phyloP scores from a whole-genome alignment of 495 filamentous ascomycete genomes.

The Chlorociboria aeruginascens region DNA sequence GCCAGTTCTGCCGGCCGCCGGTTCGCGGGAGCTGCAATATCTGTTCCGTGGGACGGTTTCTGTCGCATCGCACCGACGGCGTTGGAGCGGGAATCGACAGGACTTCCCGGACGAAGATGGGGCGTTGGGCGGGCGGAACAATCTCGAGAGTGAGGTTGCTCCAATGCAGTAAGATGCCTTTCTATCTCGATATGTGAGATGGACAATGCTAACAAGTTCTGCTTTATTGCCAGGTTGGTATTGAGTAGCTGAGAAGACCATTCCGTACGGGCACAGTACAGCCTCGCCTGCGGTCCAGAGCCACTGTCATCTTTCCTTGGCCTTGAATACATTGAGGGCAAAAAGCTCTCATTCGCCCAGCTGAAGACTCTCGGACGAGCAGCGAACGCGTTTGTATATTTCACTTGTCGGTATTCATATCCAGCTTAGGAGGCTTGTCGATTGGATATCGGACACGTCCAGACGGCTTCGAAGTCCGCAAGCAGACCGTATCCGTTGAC shows the following conservation, averaged over 20 bases:
- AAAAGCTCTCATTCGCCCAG: conserved; percentile 8
- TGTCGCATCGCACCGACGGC: conserved; percentile 7
- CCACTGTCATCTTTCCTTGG: conserved; percentile 18
- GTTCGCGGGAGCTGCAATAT: conserved; percentile 21
- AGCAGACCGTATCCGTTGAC: conserved; percentile 12
- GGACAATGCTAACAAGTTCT: neutral
- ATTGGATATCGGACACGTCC: conserved; percentile 13
- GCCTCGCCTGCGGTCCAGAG: conserved; percentile 2
- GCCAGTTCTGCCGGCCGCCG: conserved; percentile 15
- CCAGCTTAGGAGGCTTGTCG: conserved; percentile 20
- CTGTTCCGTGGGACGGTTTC: conserved; percentile 18
- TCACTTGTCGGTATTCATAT: conserved; percentile 19
- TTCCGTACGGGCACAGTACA: conserved; percentile 18
- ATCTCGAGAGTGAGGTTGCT: conserved; percentile 21
- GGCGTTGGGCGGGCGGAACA: conserved; percentile 5
- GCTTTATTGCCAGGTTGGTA: conserved; percentile 10
- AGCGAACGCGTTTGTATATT: conserved; percentile 10
- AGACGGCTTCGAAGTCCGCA: conserved; percentile 15
- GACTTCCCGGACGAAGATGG: conserved; percentile 18
- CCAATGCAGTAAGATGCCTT: conserved; percentile 19
- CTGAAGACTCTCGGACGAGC: conserved; percentile 11
- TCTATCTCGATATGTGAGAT: neutral
- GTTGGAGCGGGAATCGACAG: conserved; percentile 17
- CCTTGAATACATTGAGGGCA: conserved; percentile 20
- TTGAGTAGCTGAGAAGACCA: conserved; percentile 18